Base-by-base conservation (phyloP, 352 stramenopile species). In the Salisapilia sapeloensis region DNA sequence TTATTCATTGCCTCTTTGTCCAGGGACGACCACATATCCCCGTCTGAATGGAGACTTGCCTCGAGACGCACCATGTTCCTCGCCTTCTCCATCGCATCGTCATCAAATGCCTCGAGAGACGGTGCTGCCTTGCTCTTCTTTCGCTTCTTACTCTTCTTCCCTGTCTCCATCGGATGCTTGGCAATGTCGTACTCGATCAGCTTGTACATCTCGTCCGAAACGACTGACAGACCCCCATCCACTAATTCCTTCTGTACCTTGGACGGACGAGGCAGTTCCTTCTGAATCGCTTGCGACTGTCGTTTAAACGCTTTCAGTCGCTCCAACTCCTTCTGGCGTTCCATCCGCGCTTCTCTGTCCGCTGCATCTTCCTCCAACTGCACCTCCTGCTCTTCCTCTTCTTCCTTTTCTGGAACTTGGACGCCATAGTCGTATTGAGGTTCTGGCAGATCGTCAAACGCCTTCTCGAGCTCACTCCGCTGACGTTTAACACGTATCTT, bases 381-480 rank as follows among this genome's bases (percentile, higher is more conserved):
- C 29, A 35, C 42, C 17, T 29, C 24, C 0, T 69, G 59, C 12
- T 63, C 50, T 1, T 61, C 58, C 6, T 57, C 55, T 6, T 75
- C 47, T 7, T 60, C 50, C 27, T 77, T 66, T 23, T 67, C 50
- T 0, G 71, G 75, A 21, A 91, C 35, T 10, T 55, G 72, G 33
- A 89, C 72, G 33, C 85, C 77, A 31, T 90, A 89, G 21, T 87
- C 75, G 44, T 85, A 78, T 37, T 89, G 56, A 4, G 79, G 69
- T 11, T 60, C 55, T 1, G 83, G 83, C 3, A 95, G 56, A 17
- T 51, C 69, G 13, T 55, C 40, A 29, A 96, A 84, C 6, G 74
- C 66, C 11, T 54, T 46, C 21, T 66, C 44, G n/a, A 96, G 48
- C 16, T 74, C 67, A 10, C 43, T 48, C 18, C 58, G 52, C 25